A percentile compares a stretch with the other conserved stretches of the same genome.
phyloP scores from a whole-genome alignment of 345 rosid genomes.

The Salix brachista region DNA sequence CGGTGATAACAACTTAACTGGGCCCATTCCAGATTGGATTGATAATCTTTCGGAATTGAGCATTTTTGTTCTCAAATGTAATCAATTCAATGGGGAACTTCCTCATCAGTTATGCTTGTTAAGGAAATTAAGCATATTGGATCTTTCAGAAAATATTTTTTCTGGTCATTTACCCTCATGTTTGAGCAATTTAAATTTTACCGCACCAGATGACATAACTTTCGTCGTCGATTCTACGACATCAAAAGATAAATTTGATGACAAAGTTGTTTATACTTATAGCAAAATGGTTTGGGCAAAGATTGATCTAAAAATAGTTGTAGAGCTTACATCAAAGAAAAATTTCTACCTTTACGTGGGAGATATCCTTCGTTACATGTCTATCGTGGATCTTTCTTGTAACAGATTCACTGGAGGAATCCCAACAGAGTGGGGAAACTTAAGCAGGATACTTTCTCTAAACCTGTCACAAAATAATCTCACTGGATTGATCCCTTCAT shows the following conservation, averaged over 20 bases:
- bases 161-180: conserved; percentile 9
- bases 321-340: no score
- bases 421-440: not conserved
- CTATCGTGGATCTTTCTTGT: no score
- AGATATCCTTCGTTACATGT: no score
- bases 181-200: not conserved
- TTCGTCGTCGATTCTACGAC: no score
- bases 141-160: not conserved
- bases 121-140: not conserved
- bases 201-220: not conserved
- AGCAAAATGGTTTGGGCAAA: no score
- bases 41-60: not conserved
- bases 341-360: no score
- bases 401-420: not conserved
- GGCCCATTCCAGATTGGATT: not conserved
- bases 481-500: conserved; percentile 15
- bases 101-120: not conserved
- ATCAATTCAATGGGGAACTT: not conserved
- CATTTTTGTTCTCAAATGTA: not conserved
- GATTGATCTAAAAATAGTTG: no score
- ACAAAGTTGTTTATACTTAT: no score
- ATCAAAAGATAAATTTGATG: no score
- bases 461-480: conserved; percentile 38
- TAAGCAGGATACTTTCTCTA: not conserved
- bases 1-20: not conserved